Base-by-base conservation (phyloP, 352 stramenopile genomes). In the Phytopythium boreale region DNA sequence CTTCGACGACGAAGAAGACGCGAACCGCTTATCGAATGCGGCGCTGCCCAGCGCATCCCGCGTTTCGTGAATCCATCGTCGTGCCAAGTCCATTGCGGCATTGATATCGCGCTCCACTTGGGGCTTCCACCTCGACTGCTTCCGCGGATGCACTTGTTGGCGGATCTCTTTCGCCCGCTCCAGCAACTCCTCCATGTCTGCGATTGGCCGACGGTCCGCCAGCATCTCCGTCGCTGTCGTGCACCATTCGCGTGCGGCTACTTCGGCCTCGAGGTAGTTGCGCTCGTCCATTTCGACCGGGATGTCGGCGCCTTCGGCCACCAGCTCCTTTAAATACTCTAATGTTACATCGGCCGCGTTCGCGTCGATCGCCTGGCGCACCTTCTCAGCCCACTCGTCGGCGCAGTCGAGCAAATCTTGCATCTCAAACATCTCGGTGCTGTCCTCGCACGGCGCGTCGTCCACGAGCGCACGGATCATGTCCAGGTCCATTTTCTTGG, bases 201-300 rank as follows among this genome's bases (percentile, higher is more conserved):
- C 76, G 12, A 96, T 81, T 1, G 84, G 73, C 36, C 84, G 88
- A 31, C 77, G 74, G 15, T 75, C 72, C 24, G 75, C 72, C 9
- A 95, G 66, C 68, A 89, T 89, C 8, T 58, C 61, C 0, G 73
- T 63, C 14, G 84, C 88, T 22, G 68, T 79, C 9, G 72, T 76
- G 44, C 75, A 92, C 88, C 88, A 96, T 62, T 94, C 82, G 17
- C 87, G 83, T 19, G 85, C 88, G 36, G 69, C 74, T 51, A 96
- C 92, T 63, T 93, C 82, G 22, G 88, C 88, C 41, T 87, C 80
- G 6, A 96, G 64, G 58, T 73, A 91, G 50, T 85, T 87, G 34
- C 90, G 82, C 46, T 94, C 86, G n/a, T 95, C 88, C 88, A 96
- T 95, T 8, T 94, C 69, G 27, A 96, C 84, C n/a, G 88, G 88